Conservation (phyloP, 2,329 filamentous ascomycete genomes). For the Nothophoma quercina region DNA sequence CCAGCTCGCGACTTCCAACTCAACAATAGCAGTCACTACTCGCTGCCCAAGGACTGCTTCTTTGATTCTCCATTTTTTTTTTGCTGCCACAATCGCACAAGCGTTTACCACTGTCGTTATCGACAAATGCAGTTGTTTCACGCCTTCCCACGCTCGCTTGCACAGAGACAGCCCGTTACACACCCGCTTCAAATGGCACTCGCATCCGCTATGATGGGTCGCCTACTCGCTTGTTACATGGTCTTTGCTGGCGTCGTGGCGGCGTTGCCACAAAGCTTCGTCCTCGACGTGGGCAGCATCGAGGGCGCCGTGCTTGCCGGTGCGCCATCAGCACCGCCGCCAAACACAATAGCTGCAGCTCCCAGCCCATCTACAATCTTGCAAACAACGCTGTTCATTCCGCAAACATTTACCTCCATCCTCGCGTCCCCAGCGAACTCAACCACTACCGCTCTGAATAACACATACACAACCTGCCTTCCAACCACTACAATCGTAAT, state of each 20-base stretch:
- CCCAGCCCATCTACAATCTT: background rate
- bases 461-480: background rate
- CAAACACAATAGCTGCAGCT: background rate
- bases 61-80: background rate
- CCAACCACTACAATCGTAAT: slow-evolving; percentile 3
- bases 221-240: background rate
- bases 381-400: background rate
- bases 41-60: too few species aligned
- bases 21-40: background rate
- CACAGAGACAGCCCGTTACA: background rate
- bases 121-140: background rate
- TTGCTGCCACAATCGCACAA: background rate
- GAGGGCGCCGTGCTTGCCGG: background rate
- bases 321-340: background rate
- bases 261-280: slow-evolving; percentile 4
- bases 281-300: slow-evolving; percentile 5
- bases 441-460: background rate
- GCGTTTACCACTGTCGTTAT: background rate
- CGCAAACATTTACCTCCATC: too few species aligned
- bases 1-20: background rate
- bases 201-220: background rate
- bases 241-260: background rate
- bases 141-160: background rate
- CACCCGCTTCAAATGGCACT: background rate
- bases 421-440: background rate